Evolutionary conservation across 257 asterid species (phyloP), one percentile per base, ranked within the genome.

Genomic region (Solanum chiquidenum): DNA sequence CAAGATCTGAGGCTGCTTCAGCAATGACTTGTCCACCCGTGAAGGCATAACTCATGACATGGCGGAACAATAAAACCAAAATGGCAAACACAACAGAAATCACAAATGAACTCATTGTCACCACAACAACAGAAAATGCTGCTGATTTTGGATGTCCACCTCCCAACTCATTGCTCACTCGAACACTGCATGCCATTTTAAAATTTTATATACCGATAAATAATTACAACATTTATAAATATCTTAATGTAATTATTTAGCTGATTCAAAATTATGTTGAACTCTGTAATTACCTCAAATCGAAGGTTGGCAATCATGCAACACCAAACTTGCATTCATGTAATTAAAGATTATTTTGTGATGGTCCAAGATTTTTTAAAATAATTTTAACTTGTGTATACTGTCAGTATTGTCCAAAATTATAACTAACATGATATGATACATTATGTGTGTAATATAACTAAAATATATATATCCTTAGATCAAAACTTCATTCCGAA

Each of bases 1-100:
- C 85, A 52, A 94, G 95, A 34, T 93, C 93, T 0, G 95, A 87
- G 34, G 93, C 93, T 0, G 95, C 98, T 5, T 91, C 90, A 29
- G 98, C 92, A 21, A 95, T 95, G 3, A 18, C 89, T 85, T 90
- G 20, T 33, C 98, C 46, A 42, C 46, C 46, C 46, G 46, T 42
- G 46, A 42, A 42, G 46, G 46, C 46, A 42, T 42, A 42, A 42
- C 46, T 42, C 46, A 42, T 42, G 46, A 42, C 46, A 42, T 42
- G 46, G 13, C 46, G 46, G 46, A 42, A 42, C 10, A 42, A 42
- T 42, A 42, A 42, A 42, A 42, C 46, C 46, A 42, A 42, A 42
- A 42, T 42, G 1, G 46, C 46, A 42, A 37, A 9, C 3, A 87
- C n/a, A 3, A 49, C 23, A 42, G 89, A 40, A n/a, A 88, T 87